Base-by-base conservation (phyloP, 306 rosid species). In the Parietaria judaica region DNA sequence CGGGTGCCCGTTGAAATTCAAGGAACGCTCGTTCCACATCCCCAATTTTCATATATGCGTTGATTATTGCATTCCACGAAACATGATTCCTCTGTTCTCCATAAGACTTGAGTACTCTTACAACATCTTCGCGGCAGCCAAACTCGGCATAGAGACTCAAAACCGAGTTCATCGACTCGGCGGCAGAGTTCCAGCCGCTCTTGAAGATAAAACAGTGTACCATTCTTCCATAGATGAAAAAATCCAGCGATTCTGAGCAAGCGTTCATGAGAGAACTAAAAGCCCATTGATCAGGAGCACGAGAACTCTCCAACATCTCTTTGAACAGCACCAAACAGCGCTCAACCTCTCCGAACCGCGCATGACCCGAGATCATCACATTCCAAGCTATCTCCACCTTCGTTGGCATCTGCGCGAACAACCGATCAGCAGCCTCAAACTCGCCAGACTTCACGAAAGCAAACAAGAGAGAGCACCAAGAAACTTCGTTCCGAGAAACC, bases 11-110 rank as follows among this genome's bases (percentile, higher is more conserved):
- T 68, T 82, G 87, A 72, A 89, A 89, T 72, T 80, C 95, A 45
- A 66, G 72, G 50, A 70, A 63, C 14, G 91, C 97, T 56, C 67
- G 67, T 7, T 78, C 64, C 58, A 80, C 69, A 56, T 81, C 74
- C 43, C 97, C 95, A 38, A 73, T 52, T 75, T 81, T 89, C 95
- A 89, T 89, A 74, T 89, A 79, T 11, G 84, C 82, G 79, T 86
- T 87, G 63, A 86, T 76, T 69, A 89, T 78, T 9, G 89, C 88
- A 72, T 89, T 89, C 88, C 90, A 83, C 7, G 96, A 86, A 54
- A 86, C 90, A 64, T 80, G 88, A 61, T 78, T 83, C 31, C 61
- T 49, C 45, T 0, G 73, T 50, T 54, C 58, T 14, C 72, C 76
- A 76, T 65, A 57, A 58, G 88, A 83, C 45, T 81, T 66, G 61